Evolutionary conservation across 1,284 basidiomycete genomes (phyloP), one percentile per base, ranked within the genome.

Genomic region (Naganishia sp.): DNA sequence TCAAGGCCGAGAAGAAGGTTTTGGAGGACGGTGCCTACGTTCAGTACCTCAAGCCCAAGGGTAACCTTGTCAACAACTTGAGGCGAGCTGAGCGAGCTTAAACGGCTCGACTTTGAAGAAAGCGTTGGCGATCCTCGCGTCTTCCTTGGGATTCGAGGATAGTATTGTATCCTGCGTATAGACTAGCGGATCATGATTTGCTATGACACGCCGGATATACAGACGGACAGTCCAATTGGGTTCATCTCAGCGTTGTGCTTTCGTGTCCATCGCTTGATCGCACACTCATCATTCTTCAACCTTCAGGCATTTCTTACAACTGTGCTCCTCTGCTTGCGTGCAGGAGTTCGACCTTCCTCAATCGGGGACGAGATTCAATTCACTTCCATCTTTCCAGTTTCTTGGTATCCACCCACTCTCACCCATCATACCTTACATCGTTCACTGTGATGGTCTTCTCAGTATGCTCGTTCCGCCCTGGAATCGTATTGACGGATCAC

Each of bases 1-100:
- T 94, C 73, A 94, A 94, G 85, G 87, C 87, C 78, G 88, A 93
- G 64, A 92, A 92, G 85, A 85, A 85, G 79, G 90, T 93, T 74
- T 80, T 92, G 79, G 89, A 90, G 72, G 81, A 81, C 74, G 80
- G 80, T 74, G 78, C 78, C 55, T 81, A 81, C 77, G 80, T 81
- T 66, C 75, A 78, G 82, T 94, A 90, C 84, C 90, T 95, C 81
- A 87, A 89, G 75, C 89, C 90, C 69, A 89, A 88, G 83, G 92
- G 93, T 70, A 85, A 86, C 69, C 85, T 95, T 69, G 88, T 92
- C 83, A 76, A 84, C 78, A 95, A 95, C 85, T 84, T 96, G 71
- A 86, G 88, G 72, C 88, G 86, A 73, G 90, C 92, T 81, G 85
- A 90, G 74, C 86, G 86, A 77, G 91, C 89, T 74, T 81, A 79